phyloP scores from a whole-genome alignment of 352 stramenopile genomes.

The Phytophthora palmivora region DNA sequence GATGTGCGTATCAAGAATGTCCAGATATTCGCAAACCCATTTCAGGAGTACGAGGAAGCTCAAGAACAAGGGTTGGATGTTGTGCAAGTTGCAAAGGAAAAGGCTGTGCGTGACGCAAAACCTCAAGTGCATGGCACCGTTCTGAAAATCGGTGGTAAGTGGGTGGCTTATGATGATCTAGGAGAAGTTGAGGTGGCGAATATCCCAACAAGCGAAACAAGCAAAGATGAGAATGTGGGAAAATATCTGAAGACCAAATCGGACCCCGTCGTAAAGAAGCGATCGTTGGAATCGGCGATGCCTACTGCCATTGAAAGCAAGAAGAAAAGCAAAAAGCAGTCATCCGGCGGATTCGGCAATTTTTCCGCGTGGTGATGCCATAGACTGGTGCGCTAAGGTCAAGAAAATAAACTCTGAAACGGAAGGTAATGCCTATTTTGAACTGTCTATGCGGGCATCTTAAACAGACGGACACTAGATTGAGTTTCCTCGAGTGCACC shows the following conservation, averaged over 20 bases:
- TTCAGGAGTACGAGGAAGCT: conserved; percentile 85
- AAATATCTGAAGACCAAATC: conserved; percentile 68
- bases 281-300: conserved; percentile 31
- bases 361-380: conserved; percentile 74
- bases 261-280: conserved; percentile 32
- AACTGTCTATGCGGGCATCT: conserved; percentile 4
- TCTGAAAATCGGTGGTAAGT: conserved; percentile 80
- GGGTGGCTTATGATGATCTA: conserved; percentile 81
- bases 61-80: conserved; percentile 63
- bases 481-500: too few species aligned
- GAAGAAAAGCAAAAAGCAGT: conserved; percentile 66
- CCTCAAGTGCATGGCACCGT: conserved; percentile 70
- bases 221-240: conserved; percentile 61
- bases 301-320: conserved; percentile 77
- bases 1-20: conserved; percentile 83
- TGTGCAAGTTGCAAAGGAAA: conserved; percentile 59
- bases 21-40: conserved; percentile 91
- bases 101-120: conserved; percentile 54
- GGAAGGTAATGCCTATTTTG: conserved; percentile 21
- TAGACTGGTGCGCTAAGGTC: background rate
- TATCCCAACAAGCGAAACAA: conserved; percentile 49
- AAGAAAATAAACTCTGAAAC: conserved; percentile 29
- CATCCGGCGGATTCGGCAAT: conserved; percentile 70
- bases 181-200: conserved; percentile 60
- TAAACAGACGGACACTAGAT: conserved; percentile 6